Evolutionary conservation across 805 yeast species (phyloP).

Genomic region (Metschnikowia picachoensis): DNA sequence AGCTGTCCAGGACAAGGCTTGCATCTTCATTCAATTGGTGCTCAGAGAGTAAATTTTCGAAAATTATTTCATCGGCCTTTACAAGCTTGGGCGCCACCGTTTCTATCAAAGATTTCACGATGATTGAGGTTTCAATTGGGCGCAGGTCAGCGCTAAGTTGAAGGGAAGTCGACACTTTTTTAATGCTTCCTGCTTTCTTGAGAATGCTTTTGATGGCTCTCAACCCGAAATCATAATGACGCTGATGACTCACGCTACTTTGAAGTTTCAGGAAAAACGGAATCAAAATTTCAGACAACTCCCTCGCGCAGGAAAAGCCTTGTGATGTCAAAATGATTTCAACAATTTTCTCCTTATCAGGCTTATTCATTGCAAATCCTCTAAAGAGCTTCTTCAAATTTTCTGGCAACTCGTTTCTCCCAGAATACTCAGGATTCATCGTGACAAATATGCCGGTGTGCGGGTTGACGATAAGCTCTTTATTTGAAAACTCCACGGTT

Average conservation of each 20-base stretch:
- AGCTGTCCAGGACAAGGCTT: constrained; percentile 20
- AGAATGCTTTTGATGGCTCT: constrained; percentile 73
- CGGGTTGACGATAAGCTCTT: constrained; percentile 33
- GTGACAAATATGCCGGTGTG: constrained; percentile 80
- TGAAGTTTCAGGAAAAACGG: constrained; percentile 49
- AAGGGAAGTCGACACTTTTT: background rate
- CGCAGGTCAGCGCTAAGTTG: background rate
- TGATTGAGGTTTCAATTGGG: constrained; percentile 4
- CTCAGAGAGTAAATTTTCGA: constrained; percentile 20
- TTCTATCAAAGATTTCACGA: constrained; percentile 46
- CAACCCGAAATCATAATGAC: constrained; percentile 88
- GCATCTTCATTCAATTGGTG: constrained; percentile 16
- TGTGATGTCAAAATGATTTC: constrained; percentile 69
- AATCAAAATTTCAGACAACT: constrained; percentile 47
- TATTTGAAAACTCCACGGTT: constrained; percentile 41
- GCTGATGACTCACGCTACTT: constrained; percentile 44
- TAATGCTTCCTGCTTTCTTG: constrained; percentile 45
- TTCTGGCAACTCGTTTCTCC: constrained; percentile 80
- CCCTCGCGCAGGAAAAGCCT: constrained; percentile 53
- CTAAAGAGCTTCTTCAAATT: constrained; percentile 78
- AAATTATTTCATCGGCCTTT: constrained; percentile 42
- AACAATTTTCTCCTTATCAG: constrained; percentile 67
- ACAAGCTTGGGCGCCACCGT: constrained; percentile 67
- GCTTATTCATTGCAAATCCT: constrained; percentile 65
- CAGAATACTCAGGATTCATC: constrained; percentile 86